These are phyloP conservation scores for Aspergillus biplanus DNA, from an alignment of 495 filamentous ascomycete genomes.

Conservation along the genomic window DNA sequence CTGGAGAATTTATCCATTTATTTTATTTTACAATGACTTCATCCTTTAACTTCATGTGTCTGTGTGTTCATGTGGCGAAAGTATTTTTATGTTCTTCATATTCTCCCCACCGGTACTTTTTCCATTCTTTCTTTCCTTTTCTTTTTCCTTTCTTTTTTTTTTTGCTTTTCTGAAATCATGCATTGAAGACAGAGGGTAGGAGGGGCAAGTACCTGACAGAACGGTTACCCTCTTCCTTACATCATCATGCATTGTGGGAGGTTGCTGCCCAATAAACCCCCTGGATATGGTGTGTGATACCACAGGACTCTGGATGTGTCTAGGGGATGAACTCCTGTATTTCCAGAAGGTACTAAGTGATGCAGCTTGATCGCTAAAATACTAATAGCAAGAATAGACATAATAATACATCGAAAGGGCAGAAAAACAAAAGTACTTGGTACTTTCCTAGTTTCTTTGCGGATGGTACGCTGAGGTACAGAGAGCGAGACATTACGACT, in stretches of 20 bases:
- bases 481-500: no score
- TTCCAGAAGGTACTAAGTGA: background rate
- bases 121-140: background rate
- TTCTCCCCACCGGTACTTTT: background rate
- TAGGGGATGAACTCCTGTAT: no score
- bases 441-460: background rate
- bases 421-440: background rate
- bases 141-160: background rate
- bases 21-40: no score
- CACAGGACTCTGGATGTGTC: background rate
- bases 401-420: background rate
- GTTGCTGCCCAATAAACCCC: conserved; percentile 5
- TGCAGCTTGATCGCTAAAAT: background rate
- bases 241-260: conserved; percentile 6
- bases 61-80: no score
- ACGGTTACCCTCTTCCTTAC: background rate
- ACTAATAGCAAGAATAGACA: background rate
- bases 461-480: no score
- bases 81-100: no score
- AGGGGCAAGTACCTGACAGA: background rate
- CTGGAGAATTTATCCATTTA: no score
- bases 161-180: background rate
- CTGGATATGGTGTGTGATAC: background rate
- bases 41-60: no score
- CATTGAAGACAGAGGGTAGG: conserved; percentile 2